Evolutionary conservation across 768 basidiomycete species (phyloP).

Genomic region (Naganishia antarctica): DNA sequence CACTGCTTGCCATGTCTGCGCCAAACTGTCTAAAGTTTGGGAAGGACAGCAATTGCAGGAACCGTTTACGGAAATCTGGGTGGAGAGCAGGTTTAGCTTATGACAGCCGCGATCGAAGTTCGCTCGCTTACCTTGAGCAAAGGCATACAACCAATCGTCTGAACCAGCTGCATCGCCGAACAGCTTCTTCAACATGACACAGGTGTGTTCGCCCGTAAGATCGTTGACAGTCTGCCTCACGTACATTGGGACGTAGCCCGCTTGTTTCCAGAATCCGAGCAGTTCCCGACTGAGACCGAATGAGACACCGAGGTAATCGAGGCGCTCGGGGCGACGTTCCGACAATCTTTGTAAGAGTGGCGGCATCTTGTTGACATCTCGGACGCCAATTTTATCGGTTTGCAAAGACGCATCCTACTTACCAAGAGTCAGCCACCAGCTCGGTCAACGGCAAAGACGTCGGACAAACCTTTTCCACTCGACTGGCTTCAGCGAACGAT

Average conservation of each 20-base stretch:
- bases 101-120: not conserved
- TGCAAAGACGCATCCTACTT: slow-evolving; percentile 58
- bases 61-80: slow-evolving; percentile 84
- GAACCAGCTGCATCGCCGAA: slow-evolving; percentile 58
- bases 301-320: slow-evolving; percentile 94
- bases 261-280: slow-evolving; percentile 92
- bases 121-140: slow-evolving; percentile 54
- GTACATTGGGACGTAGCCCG: slow-evolving; percentile 85
- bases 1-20: slow-evolving; percentile 75
- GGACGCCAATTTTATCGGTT: slow-evolving; percentile 69
- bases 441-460: not conserved
- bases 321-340: slow-evolving; percentile 77
- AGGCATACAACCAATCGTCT: slow-evolving; percentile 80
- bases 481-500: slow-evolving; percentile 58
- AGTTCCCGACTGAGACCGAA: slow-evolving; percentile 87
- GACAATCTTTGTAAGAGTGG: slow-evolving; percentile 84
- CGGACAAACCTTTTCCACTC: slow-evolving; percentile 23
- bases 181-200: slow-evolving; percentile 86
- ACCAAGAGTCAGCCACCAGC: not conserved
- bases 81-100: not conserved
- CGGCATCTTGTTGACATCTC: slow-evolving; percentile 74
- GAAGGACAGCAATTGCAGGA: slow-evolving; percentile 82
- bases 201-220: slow-evolving; percentile 92
- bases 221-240: slow-evolving; percentile 89
- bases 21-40: slow-evolving; percentile 86